Conservation (phyloP, 2,329 filamentous ascomycete species). For the Diaporthe caulivora region DNA sequence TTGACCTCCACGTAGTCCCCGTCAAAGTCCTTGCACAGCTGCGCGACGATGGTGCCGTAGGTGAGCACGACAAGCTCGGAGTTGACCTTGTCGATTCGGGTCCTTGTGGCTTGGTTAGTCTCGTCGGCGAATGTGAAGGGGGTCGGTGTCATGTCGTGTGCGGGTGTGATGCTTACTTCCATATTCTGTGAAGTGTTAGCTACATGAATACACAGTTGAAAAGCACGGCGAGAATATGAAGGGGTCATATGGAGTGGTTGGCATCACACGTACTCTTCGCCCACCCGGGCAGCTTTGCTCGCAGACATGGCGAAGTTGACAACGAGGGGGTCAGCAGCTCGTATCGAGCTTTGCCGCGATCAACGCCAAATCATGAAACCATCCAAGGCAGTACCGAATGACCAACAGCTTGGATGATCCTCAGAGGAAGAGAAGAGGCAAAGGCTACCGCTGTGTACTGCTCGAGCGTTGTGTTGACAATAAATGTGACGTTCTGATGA, state of each 20-base stretch:
- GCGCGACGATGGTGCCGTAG: constrained; percentile 96
- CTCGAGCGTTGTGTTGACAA: constrained; percentile 7
- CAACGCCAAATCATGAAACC: constrained; percentile 39
- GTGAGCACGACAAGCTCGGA: constrained; percentile 97
- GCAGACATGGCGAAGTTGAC: constrained; percentile 62
- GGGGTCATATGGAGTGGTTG: not conserved
- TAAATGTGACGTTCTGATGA: constrained; percentile 26
- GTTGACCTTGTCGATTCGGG: constrained; percentile 96
- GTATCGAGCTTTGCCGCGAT: constrained; percentile 38
- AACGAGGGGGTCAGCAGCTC: constrained; percentile 37
- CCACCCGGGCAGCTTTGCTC: constrained; percentile 71
- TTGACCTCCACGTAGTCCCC: constrained; percentile 96
- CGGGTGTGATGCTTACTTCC: constrained; percentile 78
- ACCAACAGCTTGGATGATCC: not conserved
- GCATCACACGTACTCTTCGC: constrained; percentile 67
- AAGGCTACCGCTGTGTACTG: not conserved
- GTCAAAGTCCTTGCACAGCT: constrained; percentile 96
- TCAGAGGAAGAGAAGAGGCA: not conserved
- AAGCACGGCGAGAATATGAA: not conserved
- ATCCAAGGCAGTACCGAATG: constrained; percentile 29
- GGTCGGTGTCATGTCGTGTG: not conserved
- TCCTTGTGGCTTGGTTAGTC: constrained; percentile 67
- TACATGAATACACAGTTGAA: constrained; percentile 40
- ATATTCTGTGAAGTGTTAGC: constrained; percentile 71
- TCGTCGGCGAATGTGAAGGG: not conserved